phyloP scores from a whole-genome alignment of 805 yeast species.

The Saturnispora zaruensis region DNA sequence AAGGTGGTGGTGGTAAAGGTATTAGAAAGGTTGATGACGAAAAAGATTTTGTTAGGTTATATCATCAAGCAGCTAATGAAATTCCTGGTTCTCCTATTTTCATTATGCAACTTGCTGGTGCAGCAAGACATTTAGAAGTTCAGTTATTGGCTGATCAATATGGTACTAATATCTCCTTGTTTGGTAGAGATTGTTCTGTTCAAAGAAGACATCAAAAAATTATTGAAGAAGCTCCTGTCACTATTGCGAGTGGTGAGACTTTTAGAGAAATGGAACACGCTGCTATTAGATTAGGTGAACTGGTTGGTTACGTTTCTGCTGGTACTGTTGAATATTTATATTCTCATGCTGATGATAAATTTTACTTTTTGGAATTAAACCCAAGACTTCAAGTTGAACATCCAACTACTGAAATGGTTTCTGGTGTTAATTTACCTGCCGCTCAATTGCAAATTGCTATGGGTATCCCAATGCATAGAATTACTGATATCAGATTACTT shows the following conservation, averaged over 20 bases:
- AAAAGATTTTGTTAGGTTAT: conserved; percentile 64
- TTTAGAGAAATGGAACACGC: conserved; percentile 92
- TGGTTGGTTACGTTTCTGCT: conserved; percentile 97
- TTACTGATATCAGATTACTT: conserved; percentile 82
- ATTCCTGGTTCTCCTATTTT: conserved; percentile 99
- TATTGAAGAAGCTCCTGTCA: conserved; percentile 98
- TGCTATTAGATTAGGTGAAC: conserved; percentile 91
- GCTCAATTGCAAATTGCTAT: conserved; percentile 98
- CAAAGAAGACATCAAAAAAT: conserved; percentile 99
- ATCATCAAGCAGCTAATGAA: conserved; percentile 92
- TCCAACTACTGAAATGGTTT: conserved; percentile 99
- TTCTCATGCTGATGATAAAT: conserved; percentile 88
- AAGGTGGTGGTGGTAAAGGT: conserved; percentile 99
- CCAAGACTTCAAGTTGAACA: conserved; percentile 99
- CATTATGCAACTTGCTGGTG: conserved; percentile 94
- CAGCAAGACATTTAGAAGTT: conserved; percentile 96
- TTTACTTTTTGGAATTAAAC: conserved; percentile 91
- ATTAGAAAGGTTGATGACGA: conserved; percentile 90
- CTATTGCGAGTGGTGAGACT: conserved; percentile 80
- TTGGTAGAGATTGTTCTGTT: conserved; percentile 98
- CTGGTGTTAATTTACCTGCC: conserved; percentile 96
- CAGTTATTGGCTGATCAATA: conserved; percentile 97
- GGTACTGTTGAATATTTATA: conserved; percentile 98
- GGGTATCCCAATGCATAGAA: conserved; percentile 97
- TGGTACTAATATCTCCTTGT: conserved; percentile 92